phyloP scores from a whole-genome alignment of 2,329 filamentous ascomycete genomes.

The Mycosphaerella sp. region DNA sequence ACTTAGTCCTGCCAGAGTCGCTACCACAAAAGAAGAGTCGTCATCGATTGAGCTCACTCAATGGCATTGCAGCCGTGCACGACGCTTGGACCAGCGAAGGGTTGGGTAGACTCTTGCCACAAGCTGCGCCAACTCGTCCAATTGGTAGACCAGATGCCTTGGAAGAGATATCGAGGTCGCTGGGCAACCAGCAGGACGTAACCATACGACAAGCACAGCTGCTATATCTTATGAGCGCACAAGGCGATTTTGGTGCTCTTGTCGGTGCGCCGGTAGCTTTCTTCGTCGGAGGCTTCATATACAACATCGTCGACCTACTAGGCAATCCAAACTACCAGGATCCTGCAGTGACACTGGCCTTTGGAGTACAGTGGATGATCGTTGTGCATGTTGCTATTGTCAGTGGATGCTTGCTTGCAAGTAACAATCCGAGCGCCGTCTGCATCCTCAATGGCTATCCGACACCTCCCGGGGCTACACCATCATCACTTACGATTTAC shows the following conservation, averaged over 20 bases:
- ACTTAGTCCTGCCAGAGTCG: not conserved
- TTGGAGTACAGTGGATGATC: constrained; percentile 10
- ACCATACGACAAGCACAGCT: not conserved
- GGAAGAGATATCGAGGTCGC: not conserved
- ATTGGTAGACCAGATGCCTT: not conserved
- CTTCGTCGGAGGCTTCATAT: constrained; percentile 7
- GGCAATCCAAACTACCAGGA: constrained; percentile 1
- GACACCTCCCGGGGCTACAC: not conserved
- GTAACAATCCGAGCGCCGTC: constrained; percentile 7
- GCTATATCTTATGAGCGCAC: constrained; percentile 7
- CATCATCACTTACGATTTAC: not conserved
- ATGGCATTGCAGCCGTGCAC: not conserved
- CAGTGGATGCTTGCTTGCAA: constrained; percentile 5
- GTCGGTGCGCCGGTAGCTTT: constrained; percentile 7
- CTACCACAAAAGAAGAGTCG: not conserved
- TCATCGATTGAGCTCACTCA: not conserved
- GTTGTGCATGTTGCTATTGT: constrained; percentile 9
- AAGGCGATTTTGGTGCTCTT: constrained; percentile 7
- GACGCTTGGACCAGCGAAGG: not conserved
- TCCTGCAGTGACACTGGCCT: constrained; percentile 6
- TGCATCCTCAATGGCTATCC: not conserved
- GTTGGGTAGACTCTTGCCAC: not conserved
- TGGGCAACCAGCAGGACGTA: not conserved
- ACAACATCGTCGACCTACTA: constrained; percentile 6
- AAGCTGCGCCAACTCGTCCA: not conserved